A percentile compares a stretch with the other conserved stretches of the same genome.
Evolutionary conservation across 2,329 filamentous ascomycete genomes (phyloP).

Genomic region (Nemania serpens): DNA sequence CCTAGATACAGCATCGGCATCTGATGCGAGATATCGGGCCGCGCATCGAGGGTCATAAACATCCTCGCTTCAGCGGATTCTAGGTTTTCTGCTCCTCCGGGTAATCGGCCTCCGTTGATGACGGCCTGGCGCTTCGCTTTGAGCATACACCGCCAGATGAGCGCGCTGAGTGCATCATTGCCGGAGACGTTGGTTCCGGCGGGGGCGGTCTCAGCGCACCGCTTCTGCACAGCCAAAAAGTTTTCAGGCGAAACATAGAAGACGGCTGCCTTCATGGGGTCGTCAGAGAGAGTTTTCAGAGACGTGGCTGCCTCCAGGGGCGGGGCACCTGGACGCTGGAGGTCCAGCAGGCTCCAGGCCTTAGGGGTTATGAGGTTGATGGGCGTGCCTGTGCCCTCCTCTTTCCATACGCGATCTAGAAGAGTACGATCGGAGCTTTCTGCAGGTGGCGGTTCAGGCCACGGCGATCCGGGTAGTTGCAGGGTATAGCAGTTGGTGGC

Average conservation of each 20-base stretch:
- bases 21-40: not conserved
- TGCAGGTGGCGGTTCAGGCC: not conserved
- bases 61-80: too few species aligned
- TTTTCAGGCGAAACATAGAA: conserved; percentile 7
- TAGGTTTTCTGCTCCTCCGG: not conserved
- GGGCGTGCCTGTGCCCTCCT: not conserved
- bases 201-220: not conserved
- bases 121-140: not conserved
- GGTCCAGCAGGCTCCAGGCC: not conserved
- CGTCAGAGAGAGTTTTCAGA: not conserved
- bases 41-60: not conserved
- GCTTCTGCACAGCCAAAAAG: not conserved
- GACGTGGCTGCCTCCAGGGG: too few species aligned
- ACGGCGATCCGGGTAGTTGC: not conserved
- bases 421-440: not conserved
- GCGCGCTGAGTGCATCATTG: not conserved
- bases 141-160: not conserved
- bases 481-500: not conserved
- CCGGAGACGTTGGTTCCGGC: not conserved
- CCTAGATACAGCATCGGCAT: not conserved
- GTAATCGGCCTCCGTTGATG: too few species aligned
- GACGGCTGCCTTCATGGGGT: not conserved
- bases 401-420: not conserved
- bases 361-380: not conserved
- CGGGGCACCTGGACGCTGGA: too few species aligned